Base-by-base conservation (phyloP, 768 basidiomycete genomes). In the Pleurotus giganteus region DNA sequence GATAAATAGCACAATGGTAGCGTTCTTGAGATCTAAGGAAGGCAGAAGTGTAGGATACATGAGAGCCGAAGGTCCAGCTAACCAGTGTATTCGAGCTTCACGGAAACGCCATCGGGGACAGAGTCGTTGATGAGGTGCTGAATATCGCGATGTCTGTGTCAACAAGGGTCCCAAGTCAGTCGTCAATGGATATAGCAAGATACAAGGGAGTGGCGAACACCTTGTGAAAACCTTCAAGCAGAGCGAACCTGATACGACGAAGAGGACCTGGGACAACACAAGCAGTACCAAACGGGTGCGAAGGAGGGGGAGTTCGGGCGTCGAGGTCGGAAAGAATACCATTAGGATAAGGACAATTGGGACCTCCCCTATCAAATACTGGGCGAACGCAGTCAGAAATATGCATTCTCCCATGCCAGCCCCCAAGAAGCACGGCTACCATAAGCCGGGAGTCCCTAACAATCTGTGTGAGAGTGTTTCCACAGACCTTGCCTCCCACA, bases 181-280 rank as follows among this genome's bases (percentile, higher is more conserved):
- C 23, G n/a, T n/a, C n/a, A n/a, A n/a, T n/a, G n/a, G n/a, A n/a
- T n/a, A n/a, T n/a, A n/a, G n/a, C n/a, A n/a, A n/a, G 39, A 43
- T 34, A 43, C 31, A n/a, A 28, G 4, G 8, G 31, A 28, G 13
- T 46, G 6, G 23, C 19, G 44, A 57, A 19, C 24, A 62, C 61
- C 58, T 58, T 5, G 59, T 62, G 55, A 59, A 62, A 7, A 62
- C 39, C 47, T 62, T 62, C 15, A 62, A 11, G 32, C 59, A 62
- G 4, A 58, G 21, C 24, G 47, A 59, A 7, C 61, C 61, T 19
- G 36, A 41, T 24, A 60, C 53, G 28, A 55, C 60, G 11, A 56
- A 53, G 55, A 62, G 56, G 21, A 62, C 45, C 2, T 54, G 11
- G 19, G 46, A 4, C 54, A 62, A 21, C 4, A 56, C 8, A 36